These are phyloP conservation scores for Pichia deserticola DNA, from an alignment of 805 yeast species.

Conservation along the genomic window DNA sequence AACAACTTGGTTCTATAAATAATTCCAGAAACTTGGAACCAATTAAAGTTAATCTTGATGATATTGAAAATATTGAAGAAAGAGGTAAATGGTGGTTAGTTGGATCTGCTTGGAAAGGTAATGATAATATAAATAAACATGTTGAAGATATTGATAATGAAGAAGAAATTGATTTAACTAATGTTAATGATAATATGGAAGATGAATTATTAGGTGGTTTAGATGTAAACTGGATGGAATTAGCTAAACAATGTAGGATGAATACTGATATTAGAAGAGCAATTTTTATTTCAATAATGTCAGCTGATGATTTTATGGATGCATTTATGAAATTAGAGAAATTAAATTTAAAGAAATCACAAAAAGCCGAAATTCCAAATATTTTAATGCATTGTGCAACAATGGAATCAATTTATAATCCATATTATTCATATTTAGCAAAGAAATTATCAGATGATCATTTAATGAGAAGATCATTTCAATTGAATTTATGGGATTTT, in stretches of 20 bases:
- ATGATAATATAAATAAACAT: neutral
- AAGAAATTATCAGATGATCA: constrained; percentile 70
- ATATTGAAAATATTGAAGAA: constrained; percentile 66
- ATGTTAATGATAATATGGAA: constrained; percentile 26
- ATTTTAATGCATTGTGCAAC: constrained; percentile 82
- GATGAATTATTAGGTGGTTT: constrained; percentile 59
- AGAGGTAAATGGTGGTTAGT: constrained; percentile 99
- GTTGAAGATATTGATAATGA: neutral
- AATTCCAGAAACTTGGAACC: constrained; percentile 55
- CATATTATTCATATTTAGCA: constrained; percentile 80
- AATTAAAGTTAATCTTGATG: constrained; percentile 74
- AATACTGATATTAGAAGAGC: constrained; percentile 94
- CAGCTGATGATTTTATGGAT: constrained; percentile 87
- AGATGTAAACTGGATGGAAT: constrained; percentile 81
- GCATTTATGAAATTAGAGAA: constrained; percentile 79
- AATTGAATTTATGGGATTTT: constrained; percentile 84
- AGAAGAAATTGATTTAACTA: neutral
- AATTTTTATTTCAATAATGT: constrained; percentile 88
- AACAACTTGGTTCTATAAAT: constrained; percentile 48
- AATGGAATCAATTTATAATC: constrained; percentile 78
- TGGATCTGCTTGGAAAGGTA: constrained; percentile 95
- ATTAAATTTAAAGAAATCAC: constrained; percentile 66
- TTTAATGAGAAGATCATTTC: constrained; percentile 72
- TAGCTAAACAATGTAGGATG: constrained; percentile 85
- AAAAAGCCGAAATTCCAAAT: constrained; percentile 79